Base-by-base conservation (phyloP, 1,284 basidiomycete species). In the Porogramme epimiltina region DNA sequence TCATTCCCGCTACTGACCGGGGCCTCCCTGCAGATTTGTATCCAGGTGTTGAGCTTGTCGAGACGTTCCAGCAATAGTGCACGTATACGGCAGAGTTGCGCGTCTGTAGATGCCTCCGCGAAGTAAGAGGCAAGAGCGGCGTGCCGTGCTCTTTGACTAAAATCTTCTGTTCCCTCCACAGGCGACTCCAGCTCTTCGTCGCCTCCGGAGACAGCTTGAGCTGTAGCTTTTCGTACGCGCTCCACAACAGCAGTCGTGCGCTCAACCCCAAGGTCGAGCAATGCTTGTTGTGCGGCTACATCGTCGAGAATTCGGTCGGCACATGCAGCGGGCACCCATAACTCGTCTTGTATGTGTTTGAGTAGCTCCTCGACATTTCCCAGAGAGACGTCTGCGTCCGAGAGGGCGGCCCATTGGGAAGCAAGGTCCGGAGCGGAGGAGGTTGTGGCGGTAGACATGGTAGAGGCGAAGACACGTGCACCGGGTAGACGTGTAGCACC, bases 321-420 rank as follows among this genome's bases (percentile, higher is more conserved):
- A 60, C 83, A 88, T 8, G 89, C 89, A 26, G 86, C 81, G 41
- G 77, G 78, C 18, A 84, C 85, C 89, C 88, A 91, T 10, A 87
- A 70, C 65, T 91, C 85, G 62, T 91, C 82, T 36, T 74, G 66
- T 31, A 87, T 68, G 20, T 70, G 62, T 6, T 67, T 69, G n/a
- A 92, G 74, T n/a, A 76, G 64, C 33, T 77, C 61, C 20, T 73
- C 68, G 18, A 89, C 70, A 40, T 67, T 62, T 33, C 81, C 73
- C 1, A 69, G 61, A 3, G 81, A 82, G 47, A 91, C 58, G 24
- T 84, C 73, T 34, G 76, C 66, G 66, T 89, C 81, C 31, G 72
- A 56, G 42, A 87, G 73, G 43, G 66, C 62, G 48, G 73, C 70
- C 89, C 89, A 91, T 61, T 71, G 75, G 52, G 73, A 65, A 33